phyloP scores from a whole-genome alignment of 768 basidiomycete species.

The Kwoniella sp. region DNA sequence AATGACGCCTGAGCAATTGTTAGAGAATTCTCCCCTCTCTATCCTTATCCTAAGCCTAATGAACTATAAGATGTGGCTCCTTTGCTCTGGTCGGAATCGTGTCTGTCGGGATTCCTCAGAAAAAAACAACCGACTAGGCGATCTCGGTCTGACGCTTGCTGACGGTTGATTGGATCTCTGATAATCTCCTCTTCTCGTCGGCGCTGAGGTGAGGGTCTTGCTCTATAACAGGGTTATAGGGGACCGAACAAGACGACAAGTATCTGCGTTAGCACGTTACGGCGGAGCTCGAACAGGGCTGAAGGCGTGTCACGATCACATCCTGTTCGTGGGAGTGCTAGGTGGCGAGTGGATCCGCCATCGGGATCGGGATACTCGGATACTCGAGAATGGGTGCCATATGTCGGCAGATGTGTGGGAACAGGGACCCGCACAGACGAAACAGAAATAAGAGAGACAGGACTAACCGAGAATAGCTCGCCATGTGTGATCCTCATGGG shows the following conservation, averaged over 20 bases:
- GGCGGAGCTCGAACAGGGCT: too few species aligned
- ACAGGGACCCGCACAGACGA: background rate
- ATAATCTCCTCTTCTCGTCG: slow-evolving; percentile 18
- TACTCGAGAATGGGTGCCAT: too few species aligned
- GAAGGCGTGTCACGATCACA: too few species aligned
- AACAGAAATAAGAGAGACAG: background rate
- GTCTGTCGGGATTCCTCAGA: too few species aligned
- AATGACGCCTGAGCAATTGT: too few species aligned
- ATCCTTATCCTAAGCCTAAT: too few species aligned
- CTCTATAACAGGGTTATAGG: slow-evolving; percentile 1
- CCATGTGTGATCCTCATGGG: slow-evolving; percentile 50
- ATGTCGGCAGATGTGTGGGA: background rate
- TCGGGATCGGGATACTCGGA: too few species aligned
- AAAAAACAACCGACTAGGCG: too few species aligned
- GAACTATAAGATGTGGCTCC: too few species aligned
- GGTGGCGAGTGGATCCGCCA: background rate
- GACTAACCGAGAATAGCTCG: slow-evolving; percentile 49
- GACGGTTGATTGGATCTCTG: slow-evolving; percentile 15
- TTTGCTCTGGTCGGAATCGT: too few species aligned
- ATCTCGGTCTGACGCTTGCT: background rate
- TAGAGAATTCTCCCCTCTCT: too few species aligned
- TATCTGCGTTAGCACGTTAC: background rate
- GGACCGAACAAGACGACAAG: background rate
- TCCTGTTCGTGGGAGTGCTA: too few species aligned
- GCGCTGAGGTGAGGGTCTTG: slow-evolving; percentile 20